Evolutionary conservation across 2,329 filamentous ascomycete species (phyloP), one percentile per base, ranked within the genome.

Genomic region (Cercospora citrullina): DNA sequence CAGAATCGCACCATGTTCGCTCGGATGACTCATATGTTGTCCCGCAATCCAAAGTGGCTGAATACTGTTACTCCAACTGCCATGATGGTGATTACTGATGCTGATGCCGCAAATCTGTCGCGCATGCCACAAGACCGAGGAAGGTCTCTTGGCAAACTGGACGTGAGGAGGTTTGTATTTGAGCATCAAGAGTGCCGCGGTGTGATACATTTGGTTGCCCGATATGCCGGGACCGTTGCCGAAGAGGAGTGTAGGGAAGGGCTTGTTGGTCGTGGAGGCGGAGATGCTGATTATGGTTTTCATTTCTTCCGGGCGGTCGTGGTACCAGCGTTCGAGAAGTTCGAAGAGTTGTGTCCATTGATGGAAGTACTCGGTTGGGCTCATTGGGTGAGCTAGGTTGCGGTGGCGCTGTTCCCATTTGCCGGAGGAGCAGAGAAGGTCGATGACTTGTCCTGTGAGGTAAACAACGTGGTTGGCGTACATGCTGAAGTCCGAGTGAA

Each of bases 401-500:
- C 69, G 68, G 28, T 73, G 72, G 14, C 72, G 67, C 59, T 76
- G 73, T 59, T 76, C 73, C 75, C 75, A 76, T 55, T 73, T 73
- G 4, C 74, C 75, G 9, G 73, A 75, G 5, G 68, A 71, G 65
- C 74, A 76, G 10, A 79, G 73, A 1, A 79, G 65, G 12, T 79
- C 76, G 5, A 79, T 72, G 1, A 82, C 82, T 65, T 81, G 82
- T 4, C 86, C 83, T 61, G 82, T 84, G 1, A 89, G 80, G 69
- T 85, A 89, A 2, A 89, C 86, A 7, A 86, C 81, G 70, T 86
- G 86, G 71, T 88, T 88, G 33, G 87, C 87, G 69, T 87, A 83
- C 81, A 85, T 86, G 70, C 89, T 87, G 80, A 65, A 84, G 71
- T 53, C 75, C 18, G 61, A 64, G 39, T 71, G 63, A 4, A 80